phyloP scores from a whole-genome alignment of 2,329 filamentous ascomycete species.

The Scleromitrula shiraiana region DNA sequence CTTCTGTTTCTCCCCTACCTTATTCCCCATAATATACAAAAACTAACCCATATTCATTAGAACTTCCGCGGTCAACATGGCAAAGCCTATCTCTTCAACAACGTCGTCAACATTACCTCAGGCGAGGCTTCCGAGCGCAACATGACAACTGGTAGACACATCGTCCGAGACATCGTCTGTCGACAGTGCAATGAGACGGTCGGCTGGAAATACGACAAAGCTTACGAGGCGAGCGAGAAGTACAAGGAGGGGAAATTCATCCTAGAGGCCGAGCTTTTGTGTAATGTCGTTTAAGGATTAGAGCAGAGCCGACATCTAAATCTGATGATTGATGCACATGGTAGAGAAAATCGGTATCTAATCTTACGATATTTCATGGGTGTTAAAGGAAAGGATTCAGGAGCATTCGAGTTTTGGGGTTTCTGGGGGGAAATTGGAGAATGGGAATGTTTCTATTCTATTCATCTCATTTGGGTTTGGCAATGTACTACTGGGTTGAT shows the following conservation, averaged over 20 bases:
- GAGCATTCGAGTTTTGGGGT: background rate
- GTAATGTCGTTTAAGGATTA: conserved; percentile 58
- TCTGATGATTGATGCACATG: too few relatives aligned
- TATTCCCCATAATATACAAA: background rate
- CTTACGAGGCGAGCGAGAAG: conserved; percentile 84
- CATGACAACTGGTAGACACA: conserved; percentile 94
- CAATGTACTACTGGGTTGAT: too few relatives aligned
- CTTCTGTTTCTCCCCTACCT: background rate
- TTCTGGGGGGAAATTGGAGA: background rate
- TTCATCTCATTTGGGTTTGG: background rate
- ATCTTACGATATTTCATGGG: too few relatives aligned
- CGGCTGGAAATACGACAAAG: conserved; percentile 99
- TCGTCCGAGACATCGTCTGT: conserved; percentile 90
- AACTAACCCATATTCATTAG: conserved; percentile 38
- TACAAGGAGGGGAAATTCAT: conserved; percentile 99
- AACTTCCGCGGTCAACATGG: conserved; percentile 98
- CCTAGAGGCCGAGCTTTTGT: conserved; percentile 82
- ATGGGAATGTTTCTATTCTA: too few relatives aligned
- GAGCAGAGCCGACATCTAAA: too few relatives aligned
- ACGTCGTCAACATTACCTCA: conserved; percentile 80
- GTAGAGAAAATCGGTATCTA: too few relatives aligned
- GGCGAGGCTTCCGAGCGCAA: conserved; percentile 86
- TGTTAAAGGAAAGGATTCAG: too few relatives aligned
- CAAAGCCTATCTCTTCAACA: conserved; percentile 94
- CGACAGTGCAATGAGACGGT: conserved; percentile 86